phyloP scores from a whole-genome alignment of 306 rosid species.

The Vicia villosa region DNA sequence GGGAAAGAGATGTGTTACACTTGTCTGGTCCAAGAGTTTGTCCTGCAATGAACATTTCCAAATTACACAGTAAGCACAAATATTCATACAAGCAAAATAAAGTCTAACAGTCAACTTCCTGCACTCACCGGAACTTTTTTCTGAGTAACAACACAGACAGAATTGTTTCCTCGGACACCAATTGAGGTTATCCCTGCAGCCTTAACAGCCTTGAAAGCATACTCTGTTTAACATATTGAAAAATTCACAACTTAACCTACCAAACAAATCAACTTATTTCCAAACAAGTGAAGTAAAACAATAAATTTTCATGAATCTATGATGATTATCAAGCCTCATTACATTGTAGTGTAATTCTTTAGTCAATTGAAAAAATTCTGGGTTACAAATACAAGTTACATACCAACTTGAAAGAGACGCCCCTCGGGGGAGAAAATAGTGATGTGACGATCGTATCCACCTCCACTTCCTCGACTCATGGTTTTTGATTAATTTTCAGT shows the following conservation, averaged over 20 bases:
- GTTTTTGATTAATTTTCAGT: constrained; percentile 9
- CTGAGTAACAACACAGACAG: constrained; percentile 96
- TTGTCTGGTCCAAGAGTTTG: constrained; percentile 96
- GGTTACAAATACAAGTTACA: constrained; percentile 2
- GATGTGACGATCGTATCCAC: constrained; percentile 96
- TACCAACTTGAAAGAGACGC: constrained; percentile 85
- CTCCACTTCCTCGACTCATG: constrained; percentile 94
- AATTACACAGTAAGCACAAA: constrained; percentile 19
- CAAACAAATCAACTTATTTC: constrained; percentile 21
- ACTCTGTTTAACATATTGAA: constrained; percentile 60
- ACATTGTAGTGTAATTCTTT: neutral
- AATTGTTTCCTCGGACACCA: constrained; percentile 93
- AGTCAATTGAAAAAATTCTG: neutral
- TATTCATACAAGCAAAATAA: constrained; percentile 8
- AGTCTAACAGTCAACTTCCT: constrained; percentile 17
- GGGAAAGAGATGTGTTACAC: constrained; percentile 91
- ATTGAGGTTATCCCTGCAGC: constrained; percentile 92
- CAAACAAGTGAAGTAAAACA: constrained; percentile 23
- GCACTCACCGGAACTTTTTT: constrained; percentile 95
- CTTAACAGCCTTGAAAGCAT: constrained; percentile 98
- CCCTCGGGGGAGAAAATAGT: constrained; percentile 99
- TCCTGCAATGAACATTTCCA: constrained; percentile 58
- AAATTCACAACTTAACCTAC: constrained; percentile 36
- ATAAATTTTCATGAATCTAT: neutral
- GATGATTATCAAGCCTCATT: neutral